A percentile compares a stretch with the other conserved stretches of the same genome.
These are phyloP conservation scores for Panaeolus papilionaceus DNA, from an alignment of 768 basidiomycete genomes.

Conservation along the genomic window DNA sequence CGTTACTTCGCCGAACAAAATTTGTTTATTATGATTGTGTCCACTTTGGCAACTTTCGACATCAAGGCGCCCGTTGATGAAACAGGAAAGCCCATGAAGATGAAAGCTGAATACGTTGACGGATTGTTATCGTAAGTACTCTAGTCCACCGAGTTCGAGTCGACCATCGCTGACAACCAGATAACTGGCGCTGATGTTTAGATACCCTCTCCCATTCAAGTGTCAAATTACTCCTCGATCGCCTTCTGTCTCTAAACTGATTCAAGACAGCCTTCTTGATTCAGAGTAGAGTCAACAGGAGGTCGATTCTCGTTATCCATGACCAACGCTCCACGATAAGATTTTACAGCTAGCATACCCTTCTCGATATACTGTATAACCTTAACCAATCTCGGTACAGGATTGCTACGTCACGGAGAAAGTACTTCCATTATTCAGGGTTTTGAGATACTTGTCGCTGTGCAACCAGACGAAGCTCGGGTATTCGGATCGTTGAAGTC, in stretches of 20 bases:
- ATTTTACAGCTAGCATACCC: too few relatives aligned
- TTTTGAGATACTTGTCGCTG: too few relatives aligned
- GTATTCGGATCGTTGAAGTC: neutral
- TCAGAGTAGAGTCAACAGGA: neutral
- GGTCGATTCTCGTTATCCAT: too few relatives aligned
- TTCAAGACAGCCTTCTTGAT: neutral
- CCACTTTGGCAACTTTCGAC: slow-evolving; percentile 39
- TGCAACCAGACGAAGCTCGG: neutral
- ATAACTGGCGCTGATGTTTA: slow-evolving; percentile 17
- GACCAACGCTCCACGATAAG: too few relatives aligned
- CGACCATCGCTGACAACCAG: too few relatives aligned
- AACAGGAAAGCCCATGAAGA: slow-evolving; percentile 33
- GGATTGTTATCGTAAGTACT: slow-evolving; percentile 13
- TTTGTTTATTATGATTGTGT: slow-evolving; percentile 40
- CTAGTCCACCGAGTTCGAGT: neutral
- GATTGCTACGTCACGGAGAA: too few relatives aligned
- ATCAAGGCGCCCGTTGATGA: slow-evolving; percentile 39
- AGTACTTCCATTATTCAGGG: too few relatives aligned
- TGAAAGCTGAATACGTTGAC: slow-evolving; percentile 12
- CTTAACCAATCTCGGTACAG: too few relatives aligned
- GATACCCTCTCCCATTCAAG: slow-evolving; percentile 34
- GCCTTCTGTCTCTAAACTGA: neutral
- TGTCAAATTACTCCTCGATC: slow-evolving; percentile 34
- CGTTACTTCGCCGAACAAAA: slow-evolving; percentile 37
- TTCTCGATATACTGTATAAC: too few relatives aligned